These are phyloP conservation scores for Lagenidium giganteum DNA, from an alignment of 352 stramenopile species.

Conservation along the genomic window DNA sequence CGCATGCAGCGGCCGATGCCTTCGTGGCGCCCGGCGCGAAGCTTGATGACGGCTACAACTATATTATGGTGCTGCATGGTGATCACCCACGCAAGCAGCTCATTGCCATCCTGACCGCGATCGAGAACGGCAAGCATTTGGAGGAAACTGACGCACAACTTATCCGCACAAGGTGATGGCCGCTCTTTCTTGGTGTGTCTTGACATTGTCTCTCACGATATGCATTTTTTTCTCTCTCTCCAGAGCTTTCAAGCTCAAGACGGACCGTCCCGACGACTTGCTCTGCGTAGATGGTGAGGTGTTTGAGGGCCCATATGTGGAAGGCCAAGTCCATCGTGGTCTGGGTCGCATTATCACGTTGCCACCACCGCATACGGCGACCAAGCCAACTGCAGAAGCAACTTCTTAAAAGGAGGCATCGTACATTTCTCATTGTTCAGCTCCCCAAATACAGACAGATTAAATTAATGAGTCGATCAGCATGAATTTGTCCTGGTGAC, in stretches of 20 bases:
- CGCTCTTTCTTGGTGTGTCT: background rate
- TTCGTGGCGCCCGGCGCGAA: constrained; percentile 36
- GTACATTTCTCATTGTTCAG: too few species aligned
- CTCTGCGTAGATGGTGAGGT: constrained; percentile 64
- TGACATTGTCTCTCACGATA: constrained; percentile 15
- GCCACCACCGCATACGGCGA: constrained; percentile 7
- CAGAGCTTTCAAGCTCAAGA: constrained; percentile 48
- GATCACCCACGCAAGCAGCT: constrained; percentile 28
- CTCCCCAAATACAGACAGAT: too few species aligned
- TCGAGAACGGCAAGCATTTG: constrained; percentile 49
- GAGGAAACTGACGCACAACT: constrained; percentile 30
- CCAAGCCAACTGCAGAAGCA: too few species aligned
- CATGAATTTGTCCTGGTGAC: too few species aligned
- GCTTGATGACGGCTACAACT: constrained; percentile 60
- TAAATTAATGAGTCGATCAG: too few species aligned
- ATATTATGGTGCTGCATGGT: constrained; percentile 49
- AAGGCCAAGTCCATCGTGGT: constrained; percentile 53
- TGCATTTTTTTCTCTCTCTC: too few species aligned
- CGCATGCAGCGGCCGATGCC: constrained; percentile 43
- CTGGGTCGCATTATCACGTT: constrained; percentile 45
- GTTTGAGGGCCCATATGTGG: constrained; percentile 34
- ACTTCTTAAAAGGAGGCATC: too few species aligned
- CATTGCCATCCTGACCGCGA: constrained; percentile 34
- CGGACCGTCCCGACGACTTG: constrained; percentile 28
- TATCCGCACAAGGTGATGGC: constrained; percentile 42